Evolutionary conservation across 345 rosid genomes (phyloP).

Genomic region (Brassica incana): DNA sequence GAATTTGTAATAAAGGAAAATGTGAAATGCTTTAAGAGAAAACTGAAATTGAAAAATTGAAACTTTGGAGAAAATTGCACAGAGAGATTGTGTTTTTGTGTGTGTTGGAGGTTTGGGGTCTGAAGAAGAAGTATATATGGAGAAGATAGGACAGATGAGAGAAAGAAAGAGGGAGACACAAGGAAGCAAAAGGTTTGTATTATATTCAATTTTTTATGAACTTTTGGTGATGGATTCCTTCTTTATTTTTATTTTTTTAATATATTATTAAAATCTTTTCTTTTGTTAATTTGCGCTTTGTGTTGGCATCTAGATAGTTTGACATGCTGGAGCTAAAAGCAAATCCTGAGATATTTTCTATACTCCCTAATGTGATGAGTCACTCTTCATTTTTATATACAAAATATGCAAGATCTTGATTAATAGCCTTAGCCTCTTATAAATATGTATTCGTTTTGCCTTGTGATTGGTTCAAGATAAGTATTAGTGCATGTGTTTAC

Average conservation of each 20-base stretch:
- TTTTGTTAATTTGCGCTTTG: slow-evolving; percentile 13
- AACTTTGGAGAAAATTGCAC: slow-evolving; percentile 5
- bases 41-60: background rate
- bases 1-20: background rate
- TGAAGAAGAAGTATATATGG: slow-evolving; percentile 40
- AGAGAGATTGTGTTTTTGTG: slow-evolving; percentile 1
- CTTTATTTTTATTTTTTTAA: slow-evolving; percentile 5
- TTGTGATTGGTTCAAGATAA: slow-evolving; percentile 6
- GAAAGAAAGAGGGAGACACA: slow-evolving; percentile 26
- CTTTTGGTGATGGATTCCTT: slow-evolving; percentile 40
- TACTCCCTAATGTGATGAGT: slow-evolving; percentile 23
- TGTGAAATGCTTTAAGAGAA: slow-evolving; percentile 8
- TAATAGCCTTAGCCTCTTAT: slow-evolving; percentile 4
- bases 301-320: slow-evolving; percentile 36
- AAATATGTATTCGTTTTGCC: background rate
- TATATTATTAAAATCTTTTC: background rate
- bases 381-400: slow-evolving; percentile 15
- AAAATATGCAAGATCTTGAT: slow-evolving; percentile 12
- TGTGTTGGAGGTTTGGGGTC: slow-evolving; percentile 17
- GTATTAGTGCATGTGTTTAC: background rate
- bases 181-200: slow-evolving; percentile 26
- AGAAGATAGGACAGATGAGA: slow-evolving; percentile 10
- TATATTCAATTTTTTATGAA: slow-evolving; percentile 11
- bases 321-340: slow-evolving; percentile 37
- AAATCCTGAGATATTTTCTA: slow-evolving; percentile 36